Percentiles rank a stretch among this genome's conserved stretches.
Evolutionary conservation across 257 asterid species (phyloP).

Genomic region (Eucommia ulmoides): DNA sequence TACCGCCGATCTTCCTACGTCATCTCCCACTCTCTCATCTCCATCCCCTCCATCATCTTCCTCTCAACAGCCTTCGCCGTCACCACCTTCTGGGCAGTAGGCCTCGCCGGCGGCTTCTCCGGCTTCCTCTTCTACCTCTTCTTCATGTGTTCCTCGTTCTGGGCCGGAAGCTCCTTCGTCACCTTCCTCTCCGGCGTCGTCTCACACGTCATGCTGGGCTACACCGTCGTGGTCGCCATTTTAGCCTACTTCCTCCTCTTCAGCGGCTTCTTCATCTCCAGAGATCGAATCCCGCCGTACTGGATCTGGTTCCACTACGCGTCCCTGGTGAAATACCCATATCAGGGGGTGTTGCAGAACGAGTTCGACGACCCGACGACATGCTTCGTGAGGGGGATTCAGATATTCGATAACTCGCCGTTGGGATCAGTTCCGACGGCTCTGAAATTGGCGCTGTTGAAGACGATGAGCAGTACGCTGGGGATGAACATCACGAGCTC

Average conservation of each 20-base stretch:
- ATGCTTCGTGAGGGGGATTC: conserved; percentile 39
- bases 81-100: conserved; percentile 40
- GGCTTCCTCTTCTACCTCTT: conserved; percentile 32
- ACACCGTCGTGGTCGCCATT: conserved; percentile 40
- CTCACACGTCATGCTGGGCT: conserved; percentile 43
- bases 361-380: conserved; percentile 35
- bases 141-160: conserved; percentile 38
- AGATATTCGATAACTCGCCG: conserved; percentile 43
- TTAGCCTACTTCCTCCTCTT: conserved; percentile 41
- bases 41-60: conserved; percentile 27
- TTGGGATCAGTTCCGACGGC: conserved; percentile 20
- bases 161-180: conserved; percentile 59
- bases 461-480: conserved; percentile 34
- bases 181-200: conserved; percentile 40
- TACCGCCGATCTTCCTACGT: conserved; percentile 45
- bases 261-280: conserved; percentile 37
- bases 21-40: conserved; percentile 30
- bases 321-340: conserved; percentile 45
- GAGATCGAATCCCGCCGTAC: conserved; percentile 34
- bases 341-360: conserved; percentile 49
- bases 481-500: conserved; percentile 39
- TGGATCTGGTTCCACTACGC: conserved; percentile 61
- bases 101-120: conserved; percentile 31
- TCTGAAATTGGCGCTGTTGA: conserved; percentile 22
- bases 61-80: conserved; percentile 30